Base-by-base conservation (phyloP, 148 eudicot genomes). In the Rhododendron ferrugineum region DNA sequence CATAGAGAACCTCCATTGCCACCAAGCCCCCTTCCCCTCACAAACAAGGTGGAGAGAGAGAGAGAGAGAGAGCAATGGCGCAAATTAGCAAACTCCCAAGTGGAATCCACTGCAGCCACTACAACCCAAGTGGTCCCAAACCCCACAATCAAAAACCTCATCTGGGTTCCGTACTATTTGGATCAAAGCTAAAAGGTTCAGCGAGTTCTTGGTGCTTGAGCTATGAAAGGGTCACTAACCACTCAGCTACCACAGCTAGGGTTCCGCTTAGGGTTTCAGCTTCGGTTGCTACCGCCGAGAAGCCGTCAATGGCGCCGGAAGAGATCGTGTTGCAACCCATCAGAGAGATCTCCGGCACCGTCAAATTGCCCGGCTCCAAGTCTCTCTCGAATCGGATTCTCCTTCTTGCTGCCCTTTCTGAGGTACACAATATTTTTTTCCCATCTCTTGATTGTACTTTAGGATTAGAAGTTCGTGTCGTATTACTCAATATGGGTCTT, bases 351-450 rank as follows among this genome's bases (percentile, higher is more conserved):
- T 97, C 98, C 28, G 98, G 99, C 11, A 90, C 92, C 46, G 91
- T 97, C 74, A 92, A 91, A 82, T 90, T 97, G 92, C 99, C 98
- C 4, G 99, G 99, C 40, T 97, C 98, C 1, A 97, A 97, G 89
- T 94, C 98, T 11, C 78, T 74, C 26, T 74, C 78, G 5, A 74
- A 74, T 37, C 78, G 78, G 26, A 74, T 95, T 89, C 95, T 97
- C 7, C 98, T 97, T 13, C 96, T 97, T 76, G 98, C 99, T 90
- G 99, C 99, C 68, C 95, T 97, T 58, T 84, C 99, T 83, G 91
- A 97, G 96, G 99, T 97, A 86, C 70, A 9, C 44, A 40, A 40
- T 40, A n/a, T 40, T 40, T 40, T 5, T 6, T 6, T 0, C 42
- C 42, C 42, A 40, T 40, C 42, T 40, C 56, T 14, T 15, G 4